Evolutionary conservation across 768 basidiomycete species (phyloP), one percentile per base, ranked within the genome.

Genomic region (Termitomyces heimii): DNA sequence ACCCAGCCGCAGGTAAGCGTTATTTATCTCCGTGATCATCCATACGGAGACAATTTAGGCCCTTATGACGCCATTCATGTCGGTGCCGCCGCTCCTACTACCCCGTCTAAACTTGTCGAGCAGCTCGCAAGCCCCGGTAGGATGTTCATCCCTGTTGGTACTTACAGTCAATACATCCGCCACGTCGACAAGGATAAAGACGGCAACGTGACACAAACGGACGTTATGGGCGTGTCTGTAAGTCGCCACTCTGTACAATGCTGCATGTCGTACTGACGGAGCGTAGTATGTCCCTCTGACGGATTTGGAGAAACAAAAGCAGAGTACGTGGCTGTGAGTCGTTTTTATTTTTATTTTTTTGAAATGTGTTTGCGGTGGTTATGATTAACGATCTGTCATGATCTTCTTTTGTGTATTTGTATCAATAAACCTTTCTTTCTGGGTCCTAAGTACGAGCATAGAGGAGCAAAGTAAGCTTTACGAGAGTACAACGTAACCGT

Each of bases 141-240:
- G 53, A 93, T 98, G 88, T 95, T 98, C 73, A 92, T 98, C 53
- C 95, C 95, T 2, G 87, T 98, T 14, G 95, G 94, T 3, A 77
- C 74, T 1, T 64, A 70, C 14, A 62, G 62, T 14, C 85, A 89
- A 58, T 71, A 82, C 63, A 83, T 97, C 53, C 76, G 83, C 64
- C 84, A 90, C 60, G 74, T 96, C 14, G 92, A 95, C 65, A 97
- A 96, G 67, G 85, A 88, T 56, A 75, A 58, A 34, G 58, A 84
- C 0, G 95, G 94, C 0, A 75, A 75, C 5, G 79, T 97, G 1
- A 83, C 78, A 0, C 69, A 81, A 71, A 81, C 75, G 57, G 72
- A 80, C 54, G 72, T 96, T 2, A 93, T 97, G 77, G 88, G 81
- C 24, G 95, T 96, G n/a, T 75, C 77, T 64, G 94, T 94, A 43